Percentiles rank a stretch among this genome's conserved stretches.
Conservation (phyloP, 1,284 basidiomycete genomes). For the Bondarzewia mesenterica region DNA sequence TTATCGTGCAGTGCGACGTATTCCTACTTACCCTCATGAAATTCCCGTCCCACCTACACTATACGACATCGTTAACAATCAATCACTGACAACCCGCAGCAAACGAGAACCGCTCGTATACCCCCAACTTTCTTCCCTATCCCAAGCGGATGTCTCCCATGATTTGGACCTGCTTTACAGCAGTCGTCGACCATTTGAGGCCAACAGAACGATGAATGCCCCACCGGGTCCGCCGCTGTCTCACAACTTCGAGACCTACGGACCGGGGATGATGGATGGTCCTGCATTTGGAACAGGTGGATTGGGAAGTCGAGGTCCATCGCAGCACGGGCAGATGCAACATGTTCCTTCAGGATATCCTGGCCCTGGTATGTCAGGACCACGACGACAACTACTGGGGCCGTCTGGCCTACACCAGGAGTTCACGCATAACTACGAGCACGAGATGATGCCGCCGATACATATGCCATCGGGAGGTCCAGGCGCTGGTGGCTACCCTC, state of each 20-base stretch:
- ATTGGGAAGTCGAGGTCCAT: neutral
- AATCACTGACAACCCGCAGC: slow-evolving; percentile 12
- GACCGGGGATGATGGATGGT: slow-evolving; percentile 8
- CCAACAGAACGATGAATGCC: slow-evolving; percentile 3
- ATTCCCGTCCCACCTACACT: slow-evolving; percentile 24
- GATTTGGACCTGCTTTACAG: slow-evolving; percentile 48
- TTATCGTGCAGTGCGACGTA: slow-evolving; percentile 22
- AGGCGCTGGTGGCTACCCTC: neutral
- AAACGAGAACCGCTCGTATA: slow-evolving; percentile 30
- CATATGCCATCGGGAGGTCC: slow-evolving; percentile 6
- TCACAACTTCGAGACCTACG: slow-evolving; percentile 4
- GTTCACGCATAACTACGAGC: slow-evolving; percentile 5
- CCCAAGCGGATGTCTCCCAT: slow-evolving; percentile 38
- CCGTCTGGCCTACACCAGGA: slow-evolving; percentile 12
- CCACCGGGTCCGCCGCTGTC: slow-evolving; percentile 6
- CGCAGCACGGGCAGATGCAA: neutral
- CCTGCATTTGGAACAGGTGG: slow-evolving; percentile 6
- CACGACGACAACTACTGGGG: slow-evolving; percentile 10
- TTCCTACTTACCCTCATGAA: slow-evolving; percentile 24
- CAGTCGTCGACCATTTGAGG: slow-evolving; percentile 18
- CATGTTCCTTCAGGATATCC: neutral
- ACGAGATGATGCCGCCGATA: slow-evolving; percentile 4
- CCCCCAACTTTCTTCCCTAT: slow-evolving; percentile 45
- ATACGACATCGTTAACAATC: slow-evolving; percentile 26
- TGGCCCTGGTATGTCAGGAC: neutral